Conservation (phyloP, 1,139 yeast species). For the Sugiyamaella xylanicola region DNA sequence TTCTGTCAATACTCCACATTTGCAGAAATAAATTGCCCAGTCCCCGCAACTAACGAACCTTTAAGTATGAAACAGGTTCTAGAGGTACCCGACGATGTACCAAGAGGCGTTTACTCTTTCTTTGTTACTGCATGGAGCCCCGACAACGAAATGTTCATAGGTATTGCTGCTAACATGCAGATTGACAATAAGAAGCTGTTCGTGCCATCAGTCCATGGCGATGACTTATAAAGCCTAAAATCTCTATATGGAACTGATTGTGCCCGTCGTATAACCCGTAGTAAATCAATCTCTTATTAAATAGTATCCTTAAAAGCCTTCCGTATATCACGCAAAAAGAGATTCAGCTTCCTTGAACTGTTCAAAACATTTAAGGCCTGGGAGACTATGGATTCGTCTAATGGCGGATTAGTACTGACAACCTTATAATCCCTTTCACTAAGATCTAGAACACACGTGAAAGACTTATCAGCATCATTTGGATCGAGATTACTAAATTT, state of each 20-base stretch:
- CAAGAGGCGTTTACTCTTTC: slow-evolving; percentile 36
- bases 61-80: slow-evolving; percentile 30
- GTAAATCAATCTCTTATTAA: too few species aligned
- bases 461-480: slow-evolving; percentile 33
- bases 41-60: slow-evolving; percentile 24
- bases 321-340: slow-evolving; percentile 34
- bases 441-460: slow-evolving; percentile 35
- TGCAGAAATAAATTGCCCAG: slow-evolving; percentile 37
- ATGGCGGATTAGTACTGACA: slow-evolving; percentile 25
- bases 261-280: too few species aligned
- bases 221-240: slow-evolving; percentile 20
- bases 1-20: slow-evolving; percentile 35
- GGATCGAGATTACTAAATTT: slow-evolving; percentile 37
- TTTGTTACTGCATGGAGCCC: slow-evolving; percentile 33
- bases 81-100: slow-evolving; percentile 37
- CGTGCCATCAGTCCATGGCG: slow-evolving; percentile 17
- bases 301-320: slow-evolving; percentile 22
- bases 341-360: slow-evolving; percentile 28
- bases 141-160: slow-evolving; percentile 26
- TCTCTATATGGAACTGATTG: too few species aligned
- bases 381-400: slow-evolving; percentile 25
- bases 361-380: slow-evolving; percentile 27
- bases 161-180: slow-evolving; percentile 36
- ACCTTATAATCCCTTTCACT: slow-evolving; percentile 34
- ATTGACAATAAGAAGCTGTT: slow-evolving; percentile 23